Evolutionary conservation across 169 alveolate species (phyloP).

Genomic region (Amoebophrya sp.): DNA sequence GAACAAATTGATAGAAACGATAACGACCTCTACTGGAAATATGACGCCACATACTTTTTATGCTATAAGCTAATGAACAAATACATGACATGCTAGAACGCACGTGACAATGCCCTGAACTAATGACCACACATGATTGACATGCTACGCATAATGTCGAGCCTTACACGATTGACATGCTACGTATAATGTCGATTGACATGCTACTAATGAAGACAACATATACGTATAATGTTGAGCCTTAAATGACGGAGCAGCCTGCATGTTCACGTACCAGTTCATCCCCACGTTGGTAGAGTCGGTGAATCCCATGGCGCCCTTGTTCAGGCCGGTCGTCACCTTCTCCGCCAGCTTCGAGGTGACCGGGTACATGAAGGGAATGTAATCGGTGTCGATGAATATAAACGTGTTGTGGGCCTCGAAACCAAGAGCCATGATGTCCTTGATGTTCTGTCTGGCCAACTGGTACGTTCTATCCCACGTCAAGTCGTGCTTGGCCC

Average conservation of each 20-base stretch:
- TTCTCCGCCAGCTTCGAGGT: constrained; percentile 78
- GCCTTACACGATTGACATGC: too few species aligned
- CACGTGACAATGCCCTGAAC: too few species aligned
- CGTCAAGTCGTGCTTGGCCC: constrained; percentile 82
- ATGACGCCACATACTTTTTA: too few species aligned
- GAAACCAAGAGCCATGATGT: constrained; percentile 94
- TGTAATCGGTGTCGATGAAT: constrained; percentile 60
- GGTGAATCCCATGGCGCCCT: constrained; percentile 39
- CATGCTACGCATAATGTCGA: too few species aligned
- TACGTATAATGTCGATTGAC: too few species aligned
- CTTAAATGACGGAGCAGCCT: constrained; percentile 94
- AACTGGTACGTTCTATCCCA: constrained; percentile 65
- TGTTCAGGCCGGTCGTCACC: constrained; percentile 80
- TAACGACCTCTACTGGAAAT: too few species aligned
- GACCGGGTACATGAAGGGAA: constrained; percentile 67
- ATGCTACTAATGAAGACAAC: too few species aligned
- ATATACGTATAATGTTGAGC: too few species aligned
- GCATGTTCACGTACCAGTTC: constrained; percentile 88
- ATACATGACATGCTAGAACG: too few species aligned
- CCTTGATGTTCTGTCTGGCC: constrained; percentile 90
- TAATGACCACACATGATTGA: too few species aligned
- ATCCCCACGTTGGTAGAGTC: constrained; percentile 72
- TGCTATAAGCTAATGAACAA: too few species aligned
- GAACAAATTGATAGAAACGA: too few species aligned
- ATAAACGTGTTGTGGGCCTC: constrained; percentile 92